Evolutionary conservation across 164 flowering plant species (phyloP).

Genomic region (Vitis rupestris): DNA sequence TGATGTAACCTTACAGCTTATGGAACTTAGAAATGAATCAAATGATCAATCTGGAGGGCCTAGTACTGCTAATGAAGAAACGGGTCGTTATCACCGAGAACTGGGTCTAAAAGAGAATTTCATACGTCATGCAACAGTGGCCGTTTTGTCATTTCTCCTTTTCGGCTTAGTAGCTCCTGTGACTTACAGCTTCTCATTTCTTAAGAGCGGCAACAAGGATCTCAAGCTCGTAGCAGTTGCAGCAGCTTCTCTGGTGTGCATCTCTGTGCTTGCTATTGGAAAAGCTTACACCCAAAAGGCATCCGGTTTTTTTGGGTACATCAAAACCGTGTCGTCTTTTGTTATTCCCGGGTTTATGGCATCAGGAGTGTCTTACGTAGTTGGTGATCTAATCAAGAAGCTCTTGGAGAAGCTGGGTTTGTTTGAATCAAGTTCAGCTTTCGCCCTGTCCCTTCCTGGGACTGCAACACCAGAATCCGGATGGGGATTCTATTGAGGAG

Average conservation of each 20-base stretch:
- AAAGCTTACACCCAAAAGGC: constrained; percentile 41
- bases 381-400: constrained; percentile 32
- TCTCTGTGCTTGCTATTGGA: constrained; percentile 39
- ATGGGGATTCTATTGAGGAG: constrained; percentile 27
- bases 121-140: background rate
- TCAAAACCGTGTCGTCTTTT: constrained; percentile 33
- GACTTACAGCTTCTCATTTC: constrained; percentile 37
- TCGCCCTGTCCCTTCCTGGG: constrained; percentile 1
- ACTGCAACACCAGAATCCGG: background rate
- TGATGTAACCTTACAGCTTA: too few species aligned
- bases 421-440: constrained; percentile 24
- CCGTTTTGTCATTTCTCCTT: constrained; percentile 11
- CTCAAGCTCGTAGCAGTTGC: constrained; percentile 42
- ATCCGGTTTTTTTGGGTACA: constrained; percentile 24
- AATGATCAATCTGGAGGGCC: too few species aligned
- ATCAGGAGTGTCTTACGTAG: constrained; percentile 43
- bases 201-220: constrained; percentile 33
- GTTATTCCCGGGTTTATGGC: constrained; percentile 27
- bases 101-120: too few species aligned
- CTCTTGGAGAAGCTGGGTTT: constrained; percentile 35
- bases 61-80: too few species aligned
- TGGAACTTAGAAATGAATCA: too few species aligned
- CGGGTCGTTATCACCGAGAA: too few species aligned
- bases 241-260: constrained; percentile 45
- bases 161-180: constrained; percentile 34